phyloP scores from a whole-genome alignment of 2,329 filamentous ascomycete species.

The Alternaria solani region DNA sequence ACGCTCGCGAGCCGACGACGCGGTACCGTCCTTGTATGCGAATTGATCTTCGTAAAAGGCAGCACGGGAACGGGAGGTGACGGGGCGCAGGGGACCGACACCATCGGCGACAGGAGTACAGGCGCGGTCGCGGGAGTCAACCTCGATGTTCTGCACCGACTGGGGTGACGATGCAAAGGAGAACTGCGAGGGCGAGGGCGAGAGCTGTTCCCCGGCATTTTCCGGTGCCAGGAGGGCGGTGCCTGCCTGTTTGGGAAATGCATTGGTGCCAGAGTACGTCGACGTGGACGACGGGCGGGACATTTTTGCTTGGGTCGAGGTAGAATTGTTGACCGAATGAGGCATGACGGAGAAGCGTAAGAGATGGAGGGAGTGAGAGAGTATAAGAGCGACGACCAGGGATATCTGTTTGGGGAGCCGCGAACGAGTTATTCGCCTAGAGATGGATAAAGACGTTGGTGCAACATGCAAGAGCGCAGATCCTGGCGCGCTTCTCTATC shows the following conservation, averaged over 20 bases:
- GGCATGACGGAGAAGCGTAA: constrained; percentile 37
- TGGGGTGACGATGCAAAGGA: constrained; percentile 48
- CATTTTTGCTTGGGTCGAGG: constrained; percentile 45
- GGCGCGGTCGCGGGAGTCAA: constrained; percentile 20
- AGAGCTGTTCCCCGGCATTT: constrained; percentile 37
- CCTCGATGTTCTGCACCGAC: constrained; percentile 36
- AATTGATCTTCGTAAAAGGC: constrained; percentile 52
- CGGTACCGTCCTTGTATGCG: constrained; percentile 46
- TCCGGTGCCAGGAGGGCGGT: constrained; percentile 41
- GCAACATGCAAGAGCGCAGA: constrained; percentile 29
- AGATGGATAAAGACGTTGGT: constrained; percentile 38
- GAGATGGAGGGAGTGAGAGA: constrained; percentile 17
- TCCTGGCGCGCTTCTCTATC: constrained; percentile 19
- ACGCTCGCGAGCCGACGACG: constrained; percentile 51
- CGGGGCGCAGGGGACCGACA: constrained; percentile 24
- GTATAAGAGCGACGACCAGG: constrained; percentile 20
- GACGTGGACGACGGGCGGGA: constrained; percentile 49
- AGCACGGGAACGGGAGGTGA: constrained; percentile 38
- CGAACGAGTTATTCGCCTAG: constrained; percentile 35
- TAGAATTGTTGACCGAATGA: constrained; percentile 46
- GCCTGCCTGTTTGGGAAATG: constrained; percentile 48
- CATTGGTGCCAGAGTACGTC: constrained; percentile 41
- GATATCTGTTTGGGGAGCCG: constrained; percentile 35
- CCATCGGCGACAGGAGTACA: constrained; percentile 33
- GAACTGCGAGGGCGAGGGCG: constrained; percentile 49